Evolutionary conservation across 345 rosid genomes (phyloP).

Genomic region (Arabidopsis suecica): DNA sequence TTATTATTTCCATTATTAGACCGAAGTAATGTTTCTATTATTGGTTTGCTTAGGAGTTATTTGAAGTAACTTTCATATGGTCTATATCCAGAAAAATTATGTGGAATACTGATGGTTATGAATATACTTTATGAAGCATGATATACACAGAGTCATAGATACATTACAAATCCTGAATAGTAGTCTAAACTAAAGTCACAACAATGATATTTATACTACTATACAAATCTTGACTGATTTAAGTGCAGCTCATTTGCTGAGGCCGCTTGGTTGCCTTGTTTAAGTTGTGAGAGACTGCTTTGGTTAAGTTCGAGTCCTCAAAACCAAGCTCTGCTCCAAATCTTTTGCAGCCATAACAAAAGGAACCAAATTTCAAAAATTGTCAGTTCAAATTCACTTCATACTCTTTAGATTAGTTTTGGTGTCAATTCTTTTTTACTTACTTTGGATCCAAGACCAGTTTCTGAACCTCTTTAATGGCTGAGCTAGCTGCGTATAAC

Average conservation of each 20-base stretch:
- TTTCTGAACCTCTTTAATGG: slow-evolving; percentile 94
- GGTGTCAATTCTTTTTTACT: slow-evolving; percentile 37
- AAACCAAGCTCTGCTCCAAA: slow-evolving; percentile 79
- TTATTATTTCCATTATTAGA: not conserved
- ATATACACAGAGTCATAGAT: slow-evolving; percentile 26
- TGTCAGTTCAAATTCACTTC: slow-evolving; percentile 17
- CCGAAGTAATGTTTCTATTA: not conserved
- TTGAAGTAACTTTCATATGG: slow-evolving; percentile 4
- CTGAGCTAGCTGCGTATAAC: slow-evolving; percentile 93
- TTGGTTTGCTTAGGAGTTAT: slow-evolving; percentile 11
- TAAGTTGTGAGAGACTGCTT: slow-evolving; percentile 75
- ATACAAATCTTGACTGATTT: slow-evolving; percentile 45
- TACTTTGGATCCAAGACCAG: slow-evolving; percentile 93
- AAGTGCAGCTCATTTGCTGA: slow-evolving; percentile 63
- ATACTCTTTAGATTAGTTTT: not conserved
- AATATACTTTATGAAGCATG: slow-evolving; percentile 21
- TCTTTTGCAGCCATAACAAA: slow-evolving; percentile 48
- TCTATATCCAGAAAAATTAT: not conserved
- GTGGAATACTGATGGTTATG: slow-evolving; percentile 28
- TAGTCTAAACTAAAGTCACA: slow-evolving; percentile 38
- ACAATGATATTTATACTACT: slow-evolving; percentile 38
- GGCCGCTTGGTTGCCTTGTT: slow-evolving; percentile 65
- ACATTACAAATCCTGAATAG: slow-evolving; percentile 41
- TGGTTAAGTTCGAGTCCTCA: slow-evolving; percentile 85
- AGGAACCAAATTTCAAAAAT: slow-evolving; percentile 1